A percentile compares a stretch with the other conserved stretches of the same genome.
Conservation (phyloP, 1,284 basidiomycete species). For the Cystobasidium sp. region DNA sequence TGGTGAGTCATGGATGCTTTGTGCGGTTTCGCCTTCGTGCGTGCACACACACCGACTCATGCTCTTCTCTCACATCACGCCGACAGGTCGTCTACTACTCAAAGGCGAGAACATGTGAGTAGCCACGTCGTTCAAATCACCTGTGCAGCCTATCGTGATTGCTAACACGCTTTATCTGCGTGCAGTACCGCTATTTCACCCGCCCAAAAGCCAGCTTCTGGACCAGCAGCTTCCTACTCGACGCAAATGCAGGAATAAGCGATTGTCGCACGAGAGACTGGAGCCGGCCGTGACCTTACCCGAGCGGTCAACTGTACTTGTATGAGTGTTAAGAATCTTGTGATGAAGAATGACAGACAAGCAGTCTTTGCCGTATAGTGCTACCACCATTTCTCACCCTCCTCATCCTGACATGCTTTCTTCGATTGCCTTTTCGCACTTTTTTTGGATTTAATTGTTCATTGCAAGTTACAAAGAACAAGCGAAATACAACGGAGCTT, state of each 20-base stretch:
- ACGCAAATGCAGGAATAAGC: slow-evolving; percentile 37
- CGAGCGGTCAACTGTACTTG: not conserved
- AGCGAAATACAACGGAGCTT: no score
- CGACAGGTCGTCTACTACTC: slow-evolving; percentile 81
- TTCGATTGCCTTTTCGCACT: slow-evolving; percentile 1
- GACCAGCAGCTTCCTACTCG: slow-evolving; percentile 21
- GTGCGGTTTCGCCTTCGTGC: not conserved
- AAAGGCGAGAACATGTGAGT: slow-evolving; percentile 86
- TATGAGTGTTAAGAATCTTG: slow-evolving; percentile 17
- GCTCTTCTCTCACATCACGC: not conserved
- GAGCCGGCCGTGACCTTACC: no score
- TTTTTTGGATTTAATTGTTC: no score
- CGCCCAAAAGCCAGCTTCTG: slow-evolving; percentile 33
- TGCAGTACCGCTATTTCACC: slow-evolving; percentile 36
- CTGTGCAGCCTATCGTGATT: not conserved
- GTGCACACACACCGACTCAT: not conserved
- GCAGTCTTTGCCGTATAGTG: not conserved
- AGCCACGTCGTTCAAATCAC: no score
- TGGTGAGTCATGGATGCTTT: slow-evolving; percentile 50
- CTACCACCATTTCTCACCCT: not conserved
- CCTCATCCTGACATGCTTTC: not conserved
- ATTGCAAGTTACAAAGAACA: no score
- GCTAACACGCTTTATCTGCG: not conserved
- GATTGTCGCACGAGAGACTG: no score
- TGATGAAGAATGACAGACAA: not conserved